A percentile compares a stretch with the other conserved stretches of the same genome.
Evolutionary conservation across 495 filamentous ascomycete genomes (phyloP).

Genomic region (Physcia stellaris): DNA sequence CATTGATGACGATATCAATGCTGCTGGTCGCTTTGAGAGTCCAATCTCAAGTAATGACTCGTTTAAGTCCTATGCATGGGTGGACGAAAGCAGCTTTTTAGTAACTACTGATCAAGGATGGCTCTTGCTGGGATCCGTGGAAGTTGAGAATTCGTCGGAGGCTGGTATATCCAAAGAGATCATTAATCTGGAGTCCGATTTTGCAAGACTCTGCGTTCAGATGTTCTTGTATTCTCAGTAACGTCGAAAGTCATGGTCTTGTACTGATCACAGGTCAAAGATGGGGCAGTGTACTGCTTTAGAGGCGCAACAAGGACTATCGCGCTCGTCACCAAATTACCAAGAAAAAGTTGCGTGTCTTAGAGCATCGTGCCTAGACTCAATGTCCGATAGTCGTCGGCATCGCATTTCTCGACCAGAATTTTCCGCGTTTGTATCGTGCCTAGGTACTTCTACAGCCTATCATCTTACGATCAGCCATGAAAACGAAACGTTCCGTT

Average conservation of each 20-base stretch:
- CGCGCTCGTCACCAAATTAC: slow-evolving; percentile 12
- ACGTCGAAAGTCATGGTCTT: slow-evolving; percentile 17
- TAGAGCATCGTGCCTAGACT: slow-evolving; percentile 13
- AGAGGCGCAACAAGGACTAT: slow-evolving; percentile 12
- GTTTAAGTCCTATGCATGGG: slow-evolving; percentile 52
- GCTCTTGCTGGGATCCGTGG: slow-evolving; percentile 35
- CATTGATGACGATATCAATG: background rate
- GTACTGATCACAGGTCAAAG: slow-evolving; percentile 40
- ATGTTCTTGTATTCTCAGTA: slow-evolving; percentile 30
- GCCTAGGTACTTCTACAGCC: background rate
- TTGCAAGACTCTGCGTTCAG: slow-evolving; percentile 19
- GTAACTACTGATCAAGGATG: slow-evolving; percentile 45
- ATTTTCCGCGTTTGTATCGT: background rate
- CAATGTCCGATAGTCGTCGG: background rate
- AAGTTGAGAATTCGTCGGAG: background rate
- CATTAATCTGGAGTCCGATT: slow-evolving; percentile 4
- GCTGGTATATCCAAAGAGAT: background rate
- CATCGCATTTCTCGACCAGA: background rate
- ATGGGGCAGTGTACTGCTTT: slow-evolving; percentile 38
- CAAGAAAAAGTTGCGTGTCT: slow-evolving; percentile 41
- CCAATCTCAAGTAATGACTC: slow-evolving; percentile 23
- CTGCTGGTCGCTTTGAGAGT: background rate
- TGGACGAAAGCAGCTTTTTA: slow-evolving; percentile 42
- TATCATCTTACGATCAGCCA: background rate
- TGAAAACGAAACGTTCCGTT: background rate